These are phyloP conservation scores for Fusarium albosuccineum DNA, from an alignment of 2,329 filamentous ascomycete species.

Conservation along the genomic window DNA sequence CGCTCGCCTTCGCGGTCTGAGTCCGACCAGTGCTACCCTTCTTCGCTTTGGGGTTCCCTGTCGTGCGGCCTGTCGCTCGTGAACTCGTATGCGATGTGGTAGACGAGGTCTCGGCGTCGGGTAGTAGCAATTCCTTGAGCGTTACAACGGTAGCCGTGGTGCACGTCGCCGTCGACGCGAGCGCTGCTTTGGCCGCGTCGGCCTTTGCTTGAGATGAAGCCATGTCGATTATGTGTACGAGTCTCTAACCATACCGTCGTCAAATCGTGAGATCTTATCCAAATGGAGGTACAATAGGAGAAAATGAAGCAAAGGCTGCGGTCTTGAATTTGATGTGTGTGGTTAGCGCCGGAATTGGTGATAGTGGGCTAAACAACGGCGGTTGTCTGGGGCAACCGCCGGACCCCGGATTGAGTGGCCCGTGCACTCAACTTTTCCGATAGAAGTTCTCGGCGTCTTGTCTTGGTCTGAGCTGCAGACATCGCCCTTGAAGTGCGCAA, in stretches of 20 bases:
- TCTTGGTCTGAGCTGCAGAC: conserved; percentile 10
- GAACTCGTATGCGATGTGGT: conserved; percentile 45
- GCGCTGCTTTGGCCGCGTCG: conserved; percentile 66
- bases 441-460: conserved; percentile 31
- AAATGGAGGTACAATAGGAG: conserved; percentile 44
- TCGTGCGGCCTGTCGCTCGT: conserved; percentile 46
- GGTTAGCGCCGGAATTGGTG: conserved; percentile 17
- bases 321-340: conserved; percentile 34
- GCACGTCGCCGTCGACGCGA: conserved; percentile 67
- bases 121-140: conserved; percentile 61
- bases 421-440: conserved; percentile 39
- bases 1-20: conserved; percentile 27
- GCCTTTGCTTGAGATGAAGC: conserved; percentile 58
- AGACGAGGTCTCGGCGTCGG: conserved; percentile 48
- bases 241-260: conserved; percentile 52
- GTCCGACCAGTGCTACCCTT: conserved; percentile 25
- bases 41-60: conserved; percentile 43
- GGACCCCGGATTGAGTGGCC: conserved; percentile 31
- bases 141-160: conserved; percentile 62
- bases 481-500: conserved; percentile 13
- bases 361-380: conserved; percentile 50
- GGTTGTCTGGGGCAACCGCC: conserved; percentile 56
- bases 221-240: conserved; percentile 53
- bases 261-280: conserved; percentile 39
- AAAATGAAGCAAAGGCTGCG: conserved; percentile 39